Base-by-base conservation (phyloP, 768 basidiomycete species). In the Podaxis rugospora region DNA sequence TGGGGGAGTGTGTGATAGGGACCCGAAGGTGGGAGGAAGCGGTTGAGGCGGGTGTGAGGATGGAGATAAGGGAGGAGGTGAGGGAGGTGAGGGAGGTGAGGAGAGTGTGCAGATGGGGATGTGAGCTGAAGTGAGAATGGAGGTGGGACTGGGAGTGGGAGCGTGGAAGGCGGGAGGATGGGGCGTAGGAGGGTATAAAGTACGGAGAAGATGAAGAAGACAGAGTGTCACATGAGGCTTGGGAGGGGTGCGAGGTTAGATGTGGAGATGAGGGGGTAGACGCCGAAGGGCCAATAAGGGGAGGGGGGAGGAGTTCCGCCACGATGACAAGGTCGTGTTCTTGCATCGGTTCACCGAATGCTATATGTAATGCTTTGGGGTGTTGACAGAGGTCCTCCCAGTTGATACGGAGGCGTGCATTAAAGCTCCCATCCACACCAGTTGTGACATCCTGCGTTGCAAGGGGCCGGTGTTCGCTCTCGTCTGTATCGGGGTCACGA, bases 341-440 rank as follows among this genome's bases (percentile, higher is more conserved):
- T 28, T 75, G 68, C 28, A 77, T 71, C 0, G 70, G 66, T 59
- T 86, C 80, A 4, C 83, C 82, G 59, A 84, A 86, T 0, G 83
- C 83, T 47, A 89, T 80, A 47, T 83, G 80, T 2, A 83, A 66
- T 9, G 80, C 84, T 1, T 71, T 72, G 0, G 86, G 86, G 70
- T 92, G 87, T 2, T 77, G 74, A 66, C 81, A 84, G 49, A 95
- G 73, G 11, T 79, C 76, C 53, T 90, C 84, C 91, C 90, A 95
- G 6, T 79, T 75, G 7, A 96, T 76, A 0, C 67, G 72, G 62
- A 94, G 79, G 10, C 77, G 82, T 0, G 78, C 75, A 62, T 86
- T 80, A 74, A 96, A 95, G 58, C 86, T 82, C 1, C 94, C 94
- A 63, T 93, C 88, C 0, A 81, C 67, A 9, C 74, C 78, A 0